Percentiles rank a stretch among this genome's conserved stretches.
Evolutionary conservation across 768 basidiomycete genomes (phyloP).

Genomic region (Fomitopsis pulvina): DNA sequence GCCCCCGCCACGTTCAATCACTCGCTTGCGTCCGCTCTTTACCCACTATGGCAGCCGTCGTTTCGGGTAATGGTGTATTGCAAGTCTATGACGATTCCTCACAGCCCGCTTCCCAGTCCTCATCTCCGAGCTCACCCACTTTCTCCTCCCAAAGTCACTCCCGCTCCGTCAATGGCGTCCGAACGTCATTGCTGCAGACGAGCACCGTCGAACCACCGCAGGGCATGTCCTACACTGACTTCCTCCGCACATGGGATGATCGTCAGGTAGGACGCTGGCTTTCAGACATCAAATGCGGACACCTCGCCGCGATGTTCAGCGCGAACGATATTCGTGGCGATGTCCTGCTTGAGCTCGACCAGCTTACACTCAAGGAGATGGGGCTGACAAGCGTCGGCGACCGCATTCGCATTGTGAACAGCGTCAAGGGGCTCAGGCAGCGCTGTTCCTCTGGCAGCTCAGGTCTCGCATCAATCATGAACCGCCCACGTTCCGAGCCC

Average conservation of each 20-base stretch:
- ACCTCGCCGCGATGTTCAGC: conserved; percentile 63
- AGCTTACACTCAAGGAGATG: conserved; percentile 84
- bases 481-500: conserved; percentile 18
- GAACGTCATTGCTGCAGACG: conserved; percentile 22
- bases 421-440: conserved; percentile 72
- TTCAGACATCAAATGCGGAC: conserved; percentile 63
- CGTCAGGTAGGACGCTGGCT: conserved; percentile 74
- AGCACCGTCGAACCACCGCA: conserved; percentile 48
- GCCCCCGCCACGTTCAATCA: background rate
- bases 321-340: conserved; percentile 90
- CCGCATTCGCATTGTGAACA: conserved; percentile 78
- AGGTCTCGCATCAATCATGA: conserved; percentile 15
- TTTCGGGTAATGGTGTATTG: conserved; percentile 17
- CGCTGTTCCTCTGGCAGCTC: conserved; percentile 31
- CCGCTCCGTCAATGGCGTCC: background rate
- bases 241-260: conserved; percentile 68
- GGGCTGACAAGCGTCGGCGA: conserved; percentile 87
- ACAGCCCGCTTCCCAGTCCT: conserved; percentile 30
- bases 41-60: conserved; percentile 18
- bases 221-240: conserved; percentile 54
- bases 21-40: background rate
- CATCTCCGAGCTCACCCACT: conserved; percentile 31
- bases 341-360: conserved; percentile 88
- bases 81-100: conserved; percentile 29
- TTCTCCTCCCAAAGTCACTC: conserved; percentile 23